These are phyloP conservation scores for Trichoderma parareesei DNA, from an alignment of 495 filamentous ascomycete genomes.

Conservation along the genomic window DNA sequence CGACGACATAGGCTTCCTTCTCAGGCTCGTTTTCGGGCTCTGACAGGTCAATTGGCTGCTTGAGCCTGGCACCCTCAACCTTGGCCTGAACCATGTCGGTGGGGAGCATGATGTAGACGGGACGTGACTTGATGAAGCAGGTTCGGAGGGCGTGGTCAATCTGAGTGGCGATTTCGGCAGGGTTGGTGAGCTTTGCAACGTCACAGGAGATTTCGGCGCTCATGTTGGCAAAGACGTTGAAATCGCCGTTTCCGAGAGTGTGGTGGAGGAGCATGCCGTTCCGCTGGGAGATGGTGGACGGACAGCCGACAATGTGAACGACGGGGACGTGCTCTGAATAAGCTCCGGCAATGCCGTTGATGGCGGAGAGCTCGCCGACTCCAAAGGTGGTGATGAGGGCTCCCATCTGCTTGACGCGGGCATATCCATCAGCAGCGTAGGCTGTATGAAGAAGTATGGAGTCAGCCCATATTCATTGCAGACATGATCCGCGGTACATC, in stretches of 20 bases:
- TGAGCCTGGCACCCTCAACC: constrained; percentile 61
- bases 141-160: constrained; percentile 76
- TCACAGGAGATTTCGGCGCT: constrained; percentile 61
- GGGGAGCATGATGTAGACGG: constrained; percentile 80
- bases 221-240: constrained; percentile 79
- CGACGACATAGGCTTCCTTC: constrained; percentile 76
- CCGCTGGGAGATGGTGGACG: constrained; percentile 49
- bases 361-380: constrained; percentile 68
- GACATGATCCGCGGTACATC: not conserved
- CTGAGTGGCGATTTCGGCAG: constrained; percentile 56
- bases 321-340: constrained; percentile 71
- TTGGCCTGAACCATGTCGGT: constrained; percentile 78
- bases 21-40: constrained; percentile 58
- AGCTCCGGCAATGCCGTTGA: constrained; percentile 65
- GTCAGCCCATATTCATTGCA: not conserved
- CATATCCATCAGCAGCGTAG: constrained; percentile 77
- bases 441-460: constrained; percentile 24
- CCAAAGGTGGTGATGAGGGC: constrained; percentile 76
- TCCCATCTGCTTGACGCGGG: constrained; percentile 60
- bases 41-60: constrained; percentile 57
- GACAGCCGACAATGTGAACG: constrained; percentile 74
- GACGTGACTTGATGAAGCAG: constrained; percentile 66
- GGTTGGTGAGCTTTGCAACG: constrained; percentile 59
- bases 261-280: constrained; percentile 75
- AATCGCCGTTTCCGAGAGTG: constrained; percentile 87